Conservation (phyloP, 2,329 filamentous ascomycete genomes). For the Colletotrichum cordylinicola region DNA sequence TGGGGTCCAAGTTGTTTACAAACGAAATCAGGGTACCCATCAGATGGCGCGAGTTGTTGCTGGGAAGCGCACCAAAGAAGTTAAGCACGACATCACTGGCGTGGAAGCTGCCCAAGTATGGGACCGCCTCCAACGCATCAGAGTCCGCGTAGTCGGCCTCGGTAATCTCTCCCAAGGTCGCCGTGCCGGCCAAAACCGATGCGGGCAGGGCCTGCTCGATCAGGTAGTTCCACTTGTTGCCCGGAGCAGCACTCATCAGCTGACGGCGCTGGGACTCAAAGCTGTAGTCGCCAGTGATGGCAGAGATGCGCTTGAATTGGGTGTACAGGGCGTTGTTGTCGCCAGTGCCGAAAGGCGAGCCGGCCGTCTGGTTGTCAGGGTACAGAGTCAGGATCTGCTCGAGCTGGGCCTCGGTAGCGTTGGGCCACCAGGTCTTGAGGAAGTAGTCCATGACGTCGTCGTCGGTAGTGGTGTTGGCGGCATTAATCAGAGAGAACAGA, state of each 20-base stretch:
- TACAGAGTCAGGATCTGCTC: constrained; percentile 61
- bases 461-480: constrained; percentile 60
- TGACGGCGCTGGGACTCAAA: neutral
- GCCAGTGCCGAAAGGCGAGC: neutral
- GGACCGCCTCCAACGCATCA: constrained; percentile 30
- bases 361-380: constrained; percentile 48
- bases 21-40: constrained; percentile 73
- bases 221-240: neutral
- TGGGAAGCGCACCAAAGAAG: constrained; percentile 54
- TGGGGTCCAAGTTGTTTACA: constrained; percentile 73
- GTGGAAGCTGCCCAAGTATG: constrained; percentile 79
- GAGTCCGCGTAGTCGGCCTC: constrained; percentile 51
- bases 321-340: neutral
- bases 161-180: constrained; percentile 54
- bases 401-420: constrained; percentile 42
- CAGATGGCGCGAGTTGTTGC: constrained; percentile 51
- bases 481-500: constrained; percentile 60
- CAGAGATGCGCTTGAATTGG: neutral
- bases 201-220: constrained; percentile 43
- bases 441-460: constrained; percentile 50
- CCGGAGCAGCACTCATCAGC: neutral
- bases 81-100: constrained; percentile 70
- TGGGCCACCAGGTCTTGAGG: constrained; percentile 42
- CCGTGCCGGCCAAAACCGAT: constrained; percentile 49
- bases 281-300: neutral